These are phyloP conservation scores for Serendipita sp. DNA, from an alignment of 768 basidiomycete species.

Conservation along the genomic window DNA sequence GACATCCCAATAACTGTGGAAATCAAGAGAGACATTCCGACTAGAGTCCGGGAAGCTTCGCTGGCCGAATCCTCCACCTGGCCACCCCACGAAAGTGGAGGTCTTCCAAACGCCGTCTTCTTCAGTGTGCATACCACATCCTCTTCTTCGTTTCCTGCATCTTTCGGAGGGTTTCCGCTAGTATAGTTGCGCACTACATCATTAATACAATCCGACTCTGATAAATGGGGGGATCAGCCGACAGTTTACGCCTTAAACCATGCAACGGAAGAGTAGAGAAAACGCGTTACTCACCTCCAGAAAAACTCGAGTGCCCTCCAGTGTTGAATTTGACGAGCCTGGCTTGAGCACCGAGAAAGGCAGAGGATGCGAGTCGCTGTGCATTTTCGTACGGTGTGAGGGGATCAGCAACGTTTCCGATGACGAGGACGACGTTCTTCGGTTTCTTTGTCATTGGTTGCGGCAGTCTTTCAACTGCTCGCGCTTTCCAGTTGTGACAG, in stretches of 20 bases:
- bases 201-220: not conserved
- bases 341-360: not conserved
- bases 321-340: not conserved
- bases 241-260: not conserved
- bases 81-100: not conserved
- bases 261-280: too few relatives aligned
- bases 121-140: not conserved
- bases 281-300: too few relatives aligned
- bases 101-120: not conserved
- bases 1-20: too few relatives aligned
- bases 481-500: not conserved
- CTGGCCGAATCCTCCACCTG: too few relatives aligned
- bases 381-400: not conserved
- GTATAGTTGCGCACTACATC: not conserved
- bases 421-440: not conserved
- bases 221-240: not conserved
- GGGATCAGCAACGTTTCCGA: not conserved
- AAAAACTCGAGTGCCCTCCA: too few relatives aligned
- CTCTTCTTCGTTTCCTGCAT: not conserved
- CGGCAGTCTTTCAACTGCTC: conserved; percentile 1
- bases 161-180: not conserved
- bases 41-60: too few relatives aligned
- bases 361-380: not conserved
- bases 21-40: too few relatives aligned
- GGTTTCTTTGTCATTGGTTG: not conserved